A percentile compares a stretch with the other conserved stretches of the same genome.
Evolutionary conservation across 1,284 basidiomycete species (phyloP).

Genomic region (Apiotrichum domesticum): DNA sequence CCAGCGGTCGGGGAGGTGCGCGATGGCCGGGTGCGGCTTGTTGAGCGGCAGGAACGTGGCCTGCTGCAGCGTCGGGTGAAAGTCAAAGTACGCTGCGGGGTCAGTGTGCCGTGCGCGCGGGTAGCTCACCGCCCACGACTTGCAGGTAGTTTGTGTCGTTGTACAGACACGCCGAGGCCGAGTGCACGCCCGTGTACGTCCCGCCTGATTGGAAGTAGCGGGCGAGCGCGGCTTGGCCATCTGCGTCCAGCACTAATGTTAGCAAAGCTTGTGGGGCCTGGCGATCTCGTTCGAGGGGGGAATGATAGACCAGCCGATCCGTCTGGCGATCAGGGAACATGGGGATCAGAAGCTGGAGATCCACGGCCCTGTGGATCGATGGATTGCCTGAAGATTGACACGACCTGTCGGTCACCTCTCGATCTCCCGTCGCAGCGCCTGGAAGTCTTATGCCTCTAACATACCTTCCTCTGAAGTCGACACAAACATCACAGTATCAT

Average conservation of each 20-base stretch:
- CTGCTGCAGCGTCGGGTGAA: constrained; percentile 61
- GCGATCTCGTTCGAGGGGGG: constrained; percentile 21
- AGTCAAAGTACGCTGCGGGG: constrained; percentile 55
- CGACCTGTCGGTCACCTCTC: too few species aligned
- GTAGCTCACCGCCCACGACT: constrained; percentile 47
- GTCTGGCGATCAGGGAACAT: too few species aligned
- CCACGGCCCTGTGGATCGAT: too few species aligned
- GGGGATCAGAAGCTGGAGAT: too few species aligned
- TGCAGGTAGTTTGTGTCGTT: constrained; percentile 60
- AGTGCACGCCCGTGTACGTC: constrained; percentile 45
- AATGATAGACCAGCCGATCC: too few species aligned
- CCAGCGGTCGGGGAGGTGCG: constrained; percentile 60
- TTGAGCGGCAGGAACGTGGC: constrained; percentile 60
- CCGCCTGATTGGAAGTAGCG: constrained; percentile 56
- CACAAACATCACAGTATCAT: constrained; percentile 2
- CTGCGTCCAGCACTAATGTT: constrained; percentile 56
- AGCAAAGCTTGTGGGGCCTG: too few species aligned
- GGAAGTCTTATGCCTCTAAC: neutral
- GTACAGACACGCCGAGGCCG: constrained; percentile 61
- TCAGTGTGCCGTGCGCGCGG: constrained; percentile 4
- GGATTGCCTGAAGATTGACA: too few species aligned
- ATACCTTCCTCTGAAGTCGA: constrained; percentile 1
- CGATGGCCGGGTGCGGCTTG: constrained; percentile 60
- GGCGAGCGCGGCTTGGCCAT: constrained; percentile 58
- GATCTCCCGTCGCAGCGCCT: too few species aligned